Base-by-base conservation (phyloP, 345 rosid genomes). In the Lepidium sativum region DNA sequence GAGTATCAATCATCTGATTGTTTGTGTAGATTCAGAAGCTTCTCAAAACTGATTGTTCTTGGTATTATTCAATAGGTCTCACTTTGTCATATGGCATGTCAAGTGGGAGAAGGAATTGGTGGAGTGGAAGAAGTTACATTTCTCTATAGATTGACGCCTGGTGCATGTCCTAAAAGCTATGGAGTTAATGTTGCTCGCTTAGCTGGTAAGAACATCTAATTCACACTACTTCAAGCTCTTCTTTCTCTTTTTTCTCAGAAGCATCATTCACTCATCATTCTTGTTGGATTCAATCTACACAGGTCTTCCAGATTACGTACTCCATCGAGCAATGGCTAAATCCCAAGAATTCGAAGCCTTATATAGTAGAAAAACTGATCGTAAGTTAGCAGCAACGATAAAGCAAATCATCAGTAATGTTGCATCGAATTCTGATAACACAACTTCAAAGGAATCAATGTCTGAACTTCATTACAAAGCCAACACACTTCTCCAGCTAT, bases 111-210 rank as follows among this genome's bases (percentile, higher is more conserved):
- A 70, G 83, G 83, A 59, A 74, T 1, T 45, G 80, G 67, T 64
- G 95, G 91, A 75, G 64, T 74, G 12, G 96, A 94, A 67, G 96
- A 90, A 72, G 96, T 94, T 20, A 85, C 92, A 16, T 94, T 90
- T 75, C 99, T 90, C 37, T 86, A 90, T 71, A 81, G 89, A 73
- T 73, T 94, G 76, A 86, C 80, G 8, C 60, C 76, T 48, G 97
- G 97, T 59, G 88, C 89, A 48, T 94, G 99, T 78, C 99, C 97
- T 39, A 94, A 90, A 78, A 94, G 99, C 79, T 88, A 90, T 57
- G 97, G 99, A 58, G 92, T 90, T 67, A 94, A 90, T 57, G 96
- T 94, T 72, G 99, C 99, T 52, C 84, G 96, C 66, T 77, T 94
- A 72, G 99, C 97, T 48, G 99, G 98, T 86, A 82, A 70, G 39